These are phyloP conservation scores for Didymella arachidicola DNA, from an alignment of 2,329 filamentous ascomycete species.

Conservation along the genomic window DNA sequence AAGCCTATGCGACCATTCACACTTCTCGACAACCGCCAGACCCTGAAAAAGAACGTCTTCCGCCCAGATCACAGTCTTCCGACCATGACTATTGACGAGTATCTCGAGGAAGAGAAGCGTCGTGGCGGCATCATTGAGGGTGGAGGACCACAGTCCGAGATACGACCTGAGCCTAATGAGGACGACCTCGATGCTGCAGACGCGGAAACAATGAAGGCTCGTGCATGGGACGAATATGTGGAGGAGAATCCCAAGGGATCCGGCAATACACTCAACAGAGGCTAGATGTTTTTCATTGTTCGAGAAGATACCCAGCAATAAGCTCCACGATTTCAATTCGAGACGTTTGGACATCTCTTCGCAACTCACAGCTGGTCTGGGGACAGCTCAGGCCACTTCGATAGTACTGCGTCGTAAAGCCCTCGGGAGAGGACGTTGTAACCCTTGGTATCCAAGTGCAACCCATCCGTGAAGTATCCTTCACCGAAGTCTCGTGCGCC, in stretches of 20 bases:
- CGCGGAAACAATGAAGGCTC: constrained; percentile 88
- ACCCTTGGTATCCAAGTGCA: constrained; percentile 48
- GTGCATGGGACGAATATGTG: constrained; percentile 93
- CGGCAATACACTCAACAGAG: constrained; percentile 84
- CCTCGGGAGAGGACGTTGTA: constrained; percentile 40
- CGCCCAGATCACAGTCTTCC: constrained; percentile 89
- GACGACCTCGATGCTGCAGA: constrained; percentile 90
- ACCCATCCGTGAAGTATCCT: constrained; percentile 50
- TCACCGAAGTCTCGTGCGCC: constrained; percentile 41
- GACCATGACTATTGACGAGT: constrained; percentile 98
- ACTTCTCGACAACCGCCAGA: constrained; percentile 76
- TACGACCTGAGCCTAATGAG: constrained; percentile 79
- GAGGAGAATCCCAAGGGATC: constrained; percentile 87
- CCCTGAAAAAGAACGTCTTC: constrained; percentile 83
- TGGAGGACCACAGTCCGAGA: constrained; percentile 77
- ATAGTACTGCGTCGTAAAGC: constrained; percentile 31
- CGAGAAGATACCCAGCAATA: constrained; percentile 25
- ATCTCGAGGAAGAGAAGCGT: constrained; percentile 86
- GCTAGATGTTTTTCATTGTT: constrained; percentile 49
- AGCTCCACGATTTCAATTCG: not conserved
- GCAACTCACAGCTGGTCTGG: constrained; percentile 29
- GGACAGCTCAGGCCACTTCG: constrained; percentile 44
- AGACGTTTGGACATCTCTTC: not conserved
- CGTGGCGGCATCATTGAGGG: constrained; percentile 91
- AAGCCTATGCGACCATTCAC: constrained; percentile 93